Conservation (phyloP, 176 grass and related monocot genomes). For the Paspalum vaginatum region DNA sequence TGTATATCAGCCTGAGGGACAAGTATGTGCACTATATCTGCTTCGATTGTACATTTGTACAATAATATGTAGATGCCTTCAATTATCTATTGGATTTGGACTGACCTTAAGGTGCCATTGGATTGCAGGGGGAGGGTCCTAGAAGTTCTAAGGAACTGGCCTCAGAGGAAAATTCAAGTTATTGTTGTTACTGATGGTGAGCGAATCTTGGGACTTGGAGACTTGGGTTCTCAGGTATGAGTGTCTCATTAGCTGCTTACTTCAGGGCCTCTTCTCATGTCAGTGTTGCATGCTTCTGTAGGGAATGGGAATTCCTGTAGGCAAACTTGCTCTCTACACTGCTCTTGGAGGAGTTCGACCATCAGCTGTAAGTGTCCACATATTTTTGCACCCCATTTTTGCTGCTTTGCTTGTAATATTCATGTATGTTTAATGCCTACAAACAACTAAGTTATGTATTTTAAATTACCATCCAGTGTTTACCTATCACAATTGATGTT, state of each 20-base stretch:
- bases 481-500: conserved; percentile 97
- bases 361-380: conserved; percentile 71
- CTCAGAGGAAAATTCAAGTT: conserved; percentile 91
- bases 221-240: conserved; percentile 98
- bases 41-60: conserved; percentile 28
- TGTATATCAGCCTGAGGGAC: conserved; percentile 96
- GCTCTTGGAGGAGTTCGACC: conserved; percentile 93
- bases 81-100: not conserved
- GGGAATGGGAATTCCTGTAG: conserved; percentile 99
- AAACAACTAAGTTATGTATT: conserved; percentile 23
- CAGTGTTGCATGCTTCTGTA: conserved; percentile 56
- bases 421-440: not conserved
- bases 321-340: conserved; percentile 98
- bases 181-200: conserved; percentile 98
- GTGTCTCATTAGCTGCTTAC: conserved; percentile 32
- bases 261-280: conserved; percentile 31
- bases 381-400: not conserved
- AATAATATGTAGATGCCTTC: not conserved
- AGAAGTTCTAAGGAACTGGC: conserved; percentile 98
- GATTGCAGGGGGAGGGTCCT: conserved; percentile 86
- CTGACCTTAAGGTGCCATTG: conserved; percentile 26
- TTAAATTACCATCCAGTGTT: conserved; percentile 65
- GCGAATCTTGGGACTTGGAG: conserved; percentile 96
- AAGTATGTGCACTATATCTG: conserved; percentile 62
- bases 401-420: not conserved